Conservation (phyloP, 805 yeast species). For the Suhomyces sp. region DNA sequence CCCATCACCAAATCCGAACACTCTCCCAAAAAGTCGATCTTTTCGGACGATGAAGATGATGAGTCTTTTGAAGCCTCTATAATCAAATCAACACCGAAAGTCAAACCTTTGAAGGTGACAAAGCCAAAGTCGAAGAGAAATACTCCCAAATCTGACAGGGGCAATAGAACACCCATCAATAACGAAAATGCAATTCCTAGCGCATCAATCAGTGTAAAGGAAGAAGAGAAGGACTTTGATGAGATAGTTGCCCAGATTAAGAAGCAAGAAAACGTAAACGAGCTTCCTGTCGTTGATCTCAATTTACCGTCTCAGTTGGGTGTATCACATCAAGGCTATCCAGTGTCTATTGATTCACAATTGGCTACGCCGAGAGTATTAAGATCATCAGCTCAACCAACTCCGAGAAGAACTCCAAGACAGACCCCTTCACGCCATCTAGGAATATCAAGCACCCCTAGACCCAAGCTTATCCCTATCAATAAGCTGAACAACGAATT, state of each 20-base stretch:
- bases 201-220: conserved; percentile 11
- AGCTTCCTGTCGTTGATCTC: conserved; percentile 6
- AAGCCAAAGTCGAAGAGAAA: not conserved
- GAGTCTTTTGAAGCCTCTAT: not conserved
- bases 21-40: conserved; percentile 3
- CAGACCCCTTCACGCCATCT: not conserved
- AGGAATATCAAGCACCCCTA: conserved; percentile 6
- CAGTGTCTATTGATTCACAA: conserved; percentile 1
- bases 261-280: conserved; percentile 4
- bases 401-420: conserved; percentile 8
- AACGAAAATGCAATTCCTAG: not conserved
- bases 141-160: not conserved
- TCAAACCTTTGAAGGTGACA: not conserved
- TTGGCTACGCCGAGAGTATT: conserved; percentile 7
- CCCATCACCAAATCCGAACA: not conserved
- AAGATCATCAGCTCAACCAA: conserved; percentile 6
- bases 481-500: conserved; percentile 10
- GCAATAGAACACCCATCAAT: not conserved
- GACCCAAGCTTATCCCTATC: conserved; percentile 12
- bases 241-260: conserved; percentile 16
- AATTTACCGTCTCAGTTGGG: conserved; percentile 38
- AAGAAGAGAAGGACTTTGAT: conserved; percentile 26
- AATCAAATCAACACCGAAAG: conserved; percentile 1
- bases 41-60: conserved; percentile 6
- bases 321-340: conserved; percentile 19